phyloP scores from a whole-genome alignment of 257 asterid genomes.

The Primulina tabacum region DNA sequence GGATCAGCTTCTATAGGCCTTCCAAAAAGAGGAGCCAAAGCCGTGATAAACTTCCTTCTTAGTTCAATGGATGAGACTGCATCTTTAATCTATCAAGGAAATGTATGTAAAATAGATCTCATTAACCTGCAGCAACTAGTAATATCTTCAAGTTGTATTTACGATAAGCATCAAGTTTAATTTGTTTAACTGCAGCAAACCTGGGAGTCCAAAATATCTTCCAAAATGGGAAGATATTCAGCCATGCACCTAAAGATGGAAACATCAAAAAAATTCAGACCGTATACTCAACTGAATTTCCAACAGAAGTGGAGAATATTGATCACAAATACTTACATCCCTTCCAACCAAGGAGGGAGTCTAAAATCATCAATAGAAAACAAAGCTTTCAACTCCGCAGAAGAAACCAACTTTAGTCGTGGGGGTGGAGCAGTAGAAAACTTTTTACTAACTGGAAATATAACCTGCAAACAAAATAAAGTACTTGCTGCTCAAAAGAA shows the following conservation, averaged over 20 bases:
- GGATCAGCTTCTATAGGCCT: conserved; percentile 91
- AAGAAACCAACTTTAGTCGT: conserved; percentile 72
- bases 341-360: conserved; percentile 93
- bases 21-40: conserved; percentile 70
- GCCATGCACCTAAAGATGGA: conserved; percentile 76
- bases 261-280: conserved; percentile 9
- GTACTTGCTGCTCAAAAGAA: conserved; percentile 11
- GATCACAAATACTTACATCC: conserved; percentile 61
- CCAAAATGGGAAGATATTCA: conserved; percentile 83
- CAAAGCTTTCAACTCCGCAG: conserved; percentile 73
- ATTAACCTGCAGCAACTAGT: conserved; percentile 9
- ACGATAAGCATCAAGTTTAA: conserved; percentile 12
- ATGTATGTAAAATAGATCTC: conserved; percentile 8
- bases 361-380: conserved; percentile 82
- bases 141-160: conserved; percentile 2
- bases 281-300: conserved; percentile 11
- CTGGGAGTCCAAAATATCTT: conserved; percentile 71
- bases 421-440: conserved; percentile 62
- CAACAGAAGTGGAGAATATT: conserved; percentile 1
- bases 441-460: conserved; percentile 77
- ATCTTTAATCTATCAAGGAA: conserved; percentile 59
- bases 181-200: conserved; percentile 36
- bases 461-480: conserved; percentile 47
- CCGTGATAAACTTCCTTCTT: conserved; percentile 67
- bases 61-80: conserved; percentile 70